A percentile compares a stretch with the other conserved stretches of the same genome.
phyloP scores from a whole-genome alignment of 176 grass and related monocot species.

The Alopecurus myosuroides region DNA sequence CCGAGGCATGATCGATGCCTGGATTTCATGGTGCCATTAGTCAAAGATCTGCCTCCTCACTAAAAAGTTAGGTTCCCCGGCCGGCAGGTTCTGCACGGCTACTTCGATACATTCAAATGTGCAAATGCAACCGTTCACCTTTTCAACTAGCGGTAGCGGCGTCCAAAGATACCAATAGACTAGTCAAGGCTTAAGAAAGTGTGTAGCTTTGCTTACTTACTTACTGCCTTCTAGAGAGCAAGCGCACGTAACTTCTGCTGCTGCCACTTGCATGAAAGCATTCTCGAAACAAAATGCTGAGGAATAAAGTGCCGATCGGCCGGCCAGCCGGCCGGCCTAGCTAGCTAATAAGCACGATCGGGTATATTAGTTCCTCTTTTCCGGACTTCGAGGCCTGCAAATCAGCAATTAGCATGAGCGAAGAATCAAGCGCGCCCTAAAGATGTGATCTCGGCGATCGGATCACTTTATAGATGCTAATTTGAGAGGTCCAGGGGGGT shows the following conservation, averaged over 20 bases:
- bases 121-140: conserved; percentile 7
- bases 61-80: conserved; percentile 1
- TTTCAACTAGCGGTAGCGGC: not conserved
- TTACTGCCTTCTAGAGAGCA: not conserved
- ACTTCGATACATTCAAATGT: not conserved
- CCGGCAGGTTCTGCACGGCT: not conserved
- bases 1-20: not conserved
- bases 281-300: not conserved
- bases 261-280: not conserved
- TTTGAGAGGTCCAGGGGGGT: conserved; percentile 2
- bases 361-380: not conserved
- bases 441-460: conserved; percentile 8
- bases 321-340: conserved; percentile 18
- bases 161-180: not conserved
- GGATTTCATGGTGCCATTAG: not conserved
- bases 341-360: not conserved
- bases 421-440: not conserved
- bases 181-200: not conserved
- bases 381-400: conserved; percentile 15
- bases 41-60: not conserved
- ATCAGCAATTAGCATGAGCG: not conserved
- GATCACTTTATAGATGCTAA: conserved; percentile 9
- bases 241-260: not conserved
- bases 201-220: not conserved
- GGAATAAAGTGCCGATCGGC: conserved; percentile 9